A percentile compares a stretch with the other conserved stretches of the same genome.
phyloP scores from a whole-genome alignment of 1,284 basidiomycete genomes.

The Cystobasidium slooffiae region DNA sequence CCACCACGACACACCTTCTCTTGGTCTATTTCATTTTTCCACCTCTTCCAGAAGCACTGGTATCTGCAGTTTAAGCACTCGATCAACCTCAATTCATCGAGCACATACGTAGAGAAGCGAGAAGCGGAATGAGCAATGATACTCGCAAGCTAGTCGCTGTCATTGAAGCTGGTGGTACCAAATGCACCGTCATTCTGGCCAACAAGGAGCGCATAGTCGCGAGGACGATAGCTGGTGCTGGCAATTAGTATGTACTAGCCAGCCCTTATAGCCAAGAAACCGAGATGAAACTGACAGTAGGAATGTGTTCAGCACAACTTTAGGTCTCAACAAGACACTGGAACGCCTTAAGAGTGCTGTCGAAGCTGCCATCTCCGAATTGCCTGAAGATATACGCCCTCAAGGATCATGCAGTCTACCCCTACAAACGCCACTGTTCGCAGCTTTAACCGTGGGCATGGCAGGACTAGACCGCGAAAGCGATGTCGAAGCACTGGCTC shows the following conservation, averaged over 20 bases:
- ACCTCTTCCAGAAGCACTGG: neutral
- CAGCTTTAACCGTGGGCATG: constrained; percentile 38
- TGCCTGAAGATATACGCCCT: constrained; percentile 18
- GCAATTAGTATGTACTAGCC: constrained; percentile 28
- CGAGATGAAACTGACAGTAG: no score
- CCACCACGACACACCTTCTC: neutral
- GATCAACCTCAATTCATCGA: constrained; percentile 1
- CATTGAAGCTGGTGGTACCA: constrained; percentile 35
- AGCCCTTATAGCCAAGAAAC: neutral
- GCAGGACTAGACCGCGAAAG: constrained; percentile 29
- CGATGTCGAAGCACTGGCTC: constrained; percentile 23
- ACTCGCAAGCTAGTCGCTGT: constrained; percentile 25
- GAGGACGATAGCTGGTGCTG: constrained; percentile 13
- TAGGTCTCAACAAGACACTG: constrained; percentile 21
- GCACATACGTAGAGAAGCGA: neutral
- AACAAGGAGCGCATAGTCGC: constrained; percentile 28
- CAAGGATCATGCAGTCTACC: constrained; percentile 18
- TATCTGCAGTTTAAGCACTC: constrained; percentile 3
- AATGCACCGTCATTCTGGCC: constrained; percentile 25
- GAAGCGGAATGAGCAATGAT: constrained; percentile 20
- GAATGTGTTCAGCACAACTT: constrained; percentile 19
- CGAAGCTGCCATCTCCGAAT: constrained; percentile 9
- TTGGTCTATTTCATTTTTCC: neutral
- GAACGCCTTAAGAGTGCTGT: constrained; percentile 17
- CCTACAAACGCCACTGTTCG: constrained; percentile 1